A percentile compares a stretch with the other conserved stretches of the same genome.
phyloP scores from a whole-genome alignment of 1,284 basidiomycete species.

The Coniferiporia weirii region DNA sequence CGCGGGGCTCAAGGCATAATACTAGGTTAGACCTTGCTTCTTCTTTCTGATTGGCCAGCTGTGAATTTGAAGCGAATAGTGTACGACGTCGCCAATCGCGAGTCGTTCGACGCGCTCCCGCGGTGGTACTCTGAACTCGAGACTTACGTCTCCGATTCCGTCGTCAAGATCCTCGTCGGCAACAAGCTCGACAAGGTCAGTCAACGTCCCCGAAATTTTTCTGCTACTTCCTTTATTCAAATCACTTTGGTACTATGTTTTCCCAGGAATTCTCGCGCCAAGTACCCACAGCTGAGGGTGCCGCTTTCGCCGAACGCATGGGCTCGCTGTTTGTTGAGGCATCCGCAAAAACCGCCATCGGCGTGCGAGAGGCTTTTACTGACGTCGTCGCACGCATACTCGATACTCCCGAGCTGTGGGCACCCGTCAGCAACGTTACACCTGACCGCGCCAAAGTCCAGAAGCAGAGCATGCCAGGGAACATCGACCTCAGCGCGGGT shows the following conservation, averaged over 20 bases:
- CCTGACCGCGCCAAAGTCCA: constrained; percentile 7
- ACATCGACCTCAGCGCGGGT: constrained; percentile 3
- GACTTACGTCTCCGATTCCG: constrained; percentile 82
- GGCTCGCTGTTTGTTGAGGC: constrained; percentile 83
- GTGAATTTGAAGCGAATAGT: constrained; percentile 42
- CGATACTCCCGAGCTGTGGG: constrained; percentile 68
- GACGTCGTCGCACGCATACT: constrained; percentile 72
- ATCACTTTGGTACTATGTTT: not conserved
- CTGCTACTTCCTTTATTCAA: not conserved
- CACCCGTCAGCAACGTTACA: constrained; percentile 24
- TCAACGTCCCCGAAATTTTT: constrained; percentile 18
- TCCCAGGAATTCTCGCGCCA: constrained; percentile 82
- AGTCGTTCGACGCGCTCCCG: constrained; percentile 88
- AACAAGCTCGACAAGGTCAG: constrained; percentile 93
- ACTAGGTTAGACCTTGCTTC: constrained; percentile 49
- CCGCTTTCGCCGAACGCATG: constrained; percentile 78
- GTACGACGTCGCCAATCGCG: constrained; percentile 89
- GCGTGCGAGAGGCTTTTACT: constrained; percentile 77
- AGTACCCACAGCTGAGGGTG: constrained; percentile 76
- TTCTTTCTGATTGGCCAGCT: not conserved
- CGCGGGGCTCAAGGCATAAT: constrained; percentile 93
- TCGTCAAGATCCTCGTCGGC: constrained; percentile 93
- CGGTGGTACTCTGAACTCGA: constrained; percentile 94
- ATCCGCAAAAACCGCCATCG: constrained; percentile 81
- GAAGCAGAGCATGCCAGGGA: constrained; percentile 8